Evolutionary conservation across 148 eudicot species (phyloP), one percentile per base, ranked within the genome.

Genomic region (Spergularia marina): DNA sequence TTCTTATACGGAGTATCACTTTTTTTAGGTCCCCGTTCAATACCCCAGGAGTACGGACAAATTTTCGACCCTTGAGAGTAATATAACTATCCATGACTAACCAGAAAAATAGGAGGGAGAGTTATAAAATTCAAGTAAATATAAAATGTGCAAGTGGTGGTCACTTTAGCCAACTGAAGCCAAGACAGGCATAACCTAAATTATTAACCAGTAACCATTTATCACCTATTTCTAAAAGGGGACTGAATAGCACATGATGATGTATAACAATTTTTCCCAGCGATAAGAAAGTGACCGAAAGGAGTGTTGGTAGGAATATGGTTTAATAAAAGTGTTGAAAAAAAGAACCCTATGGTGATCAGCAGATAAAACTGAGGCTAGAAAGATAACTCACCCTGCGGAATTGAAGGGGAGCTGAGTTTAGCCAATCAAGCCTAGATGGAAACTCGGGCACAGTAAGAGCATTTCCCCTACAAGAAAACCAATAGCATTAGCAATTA

Each of bases 401-500:
- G 49, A 94, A 81, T 86, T 89, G 90, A 81, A 94, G 98, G 63
- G 98, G 98, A 74, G 96, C 85, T 61, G 92, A 72, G 75, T 94
- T 91, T n/a, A 94, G 85, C 98, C 98, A 94, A 74, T 94, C 97
- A 81, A 94, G 92, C 81, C 82, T 83, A 76, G 97, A 84, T 56
- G 98, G 98, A 81, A 94, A 90, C 80, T 94, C 98, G 51, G 98
- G 97, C 77, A 90, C 97, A 55, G 70, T 69, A 58, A 85, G 76
- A 75, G 91, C 89, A 77, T 79, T 86, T 72, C 88, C 84, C 85
- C 98, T 92, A 77, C 60, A 84, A 82, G 51, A 52, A 36, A 54
- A 54, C 4, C 8, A 21, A 79, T 25, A 51, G 20, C 41, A 67
- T 23, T 30, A 70, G 73, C 55, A 76, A 53, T 66, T 21, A 70